phyloP scores from a whole-genome alignment of 805 yeast genomes.

The Candida ovalis region DNA sequence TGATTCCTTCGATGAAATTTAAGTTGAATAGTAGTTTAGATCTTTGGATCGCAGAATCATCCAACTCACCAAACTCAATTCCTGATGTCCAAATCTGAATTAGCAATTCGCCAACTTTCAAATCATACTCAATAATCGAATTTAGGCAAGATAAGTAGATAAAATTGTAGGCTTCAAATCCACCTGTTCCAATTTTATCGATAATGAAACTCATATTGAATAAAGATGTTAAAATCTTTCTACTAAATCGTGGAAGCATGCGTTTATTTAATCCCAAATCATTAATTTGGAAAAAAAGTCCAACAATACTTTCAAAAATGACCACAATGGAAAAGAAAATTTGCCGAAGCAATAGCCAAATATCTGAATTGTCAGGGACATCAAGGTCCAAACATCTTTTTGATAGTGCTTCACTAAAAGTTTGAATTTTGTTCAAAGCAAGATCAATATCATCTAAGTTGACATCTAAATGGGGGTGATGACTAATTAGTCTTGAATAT shows the following conservation, averaged over 20 bases:
- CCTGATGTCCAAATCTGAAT: slow-evolving; percentile 28
- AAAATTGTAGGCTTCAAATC: slow-evolving; percentile 61
- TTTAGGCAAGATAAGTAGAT: slow-evolving; percentile 50
- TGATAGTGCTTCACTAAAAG: slow-evolving; percentile 27
- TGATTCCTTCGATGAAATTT: slow-evolving; percentile 44
- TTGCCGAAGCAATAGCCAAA: slow-evolving; percentile 26
- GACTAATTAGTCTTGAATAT: slow-evolving; percentile 17
- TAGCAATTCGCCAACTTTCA: slow-evolving; percentile 25
- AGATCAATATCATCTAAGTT: slow-evolving; percentile 21
- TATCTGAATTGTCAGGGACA: slow-evolving; percentile 8
- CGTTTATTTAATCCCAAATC: slow-evolving; percentile 14
- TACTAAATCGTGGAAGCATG: slow-evolving; percentile 18
- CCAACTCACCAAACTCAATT: slow-evolving; percentile 24
- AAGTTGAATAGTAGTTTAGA: slow-evolving; percentile 43
- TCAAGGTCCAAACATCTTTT: slow-evolving; percentile 15
- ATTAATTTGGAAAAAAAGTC: slow-evolving; percentile 33
- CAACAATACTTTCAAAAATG: slow-evolving; percentile 46
- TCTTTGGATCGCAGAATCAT: slow-evolving; percentile 29
- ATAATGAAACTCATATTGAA: slow-evolving; percentile 45
- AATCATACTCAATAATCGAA: slow-evolving; percentile 29
- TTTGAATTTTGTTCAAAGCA: slow-evolving; percentile 24
- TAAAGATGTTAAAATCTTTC: slow-evolving; percentile 37
- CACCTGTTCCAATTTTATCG: slow-evolving; percentile 57
- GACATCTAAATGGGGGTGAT: slow-evolving; percentile 10
- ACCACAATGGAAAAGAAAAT: slow-evolving; percentile 46